phyloP scores from a whole-genome alignment of 306 rosid genomes.

The Pyrus pyrifolia region DNA sequence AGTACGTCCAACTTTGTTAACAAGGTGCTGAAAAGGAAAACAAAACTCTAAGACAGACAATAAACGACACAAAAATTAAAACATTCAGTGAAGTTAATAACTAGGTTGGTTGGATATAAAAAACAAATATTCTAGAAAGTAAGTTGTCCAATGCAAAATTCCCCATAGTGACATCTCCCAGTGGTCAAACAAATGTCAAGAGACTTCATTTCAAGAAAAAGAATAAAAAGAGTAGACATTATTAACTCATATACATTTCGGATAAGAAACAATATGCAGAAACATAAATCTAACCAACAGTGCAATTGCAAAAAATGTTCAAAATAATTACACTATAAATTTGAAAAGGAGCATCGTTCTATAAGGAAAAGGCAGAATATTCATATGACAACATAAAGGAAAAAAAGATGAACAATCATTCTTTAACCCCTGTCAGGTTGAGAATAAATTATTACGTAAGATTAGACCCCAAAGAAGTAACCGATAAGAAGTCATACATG shows the following conservation, averaged over 20 bases:
- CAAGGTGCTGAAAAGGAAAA: conserved; percentile 46
- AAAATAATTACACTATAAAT: background rate
- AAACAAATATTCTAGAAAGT: background rate
- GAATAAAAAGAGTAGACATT: too few relatives aligned
- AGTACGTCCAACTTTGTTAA: conserved; percentile 40
- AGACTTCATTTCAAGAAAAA: too few relatives aligned
- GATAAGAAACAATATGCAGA: too few relatives aligned
- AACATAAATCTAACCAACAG: too few relatives aligned
- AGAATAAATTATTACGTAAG: background rate
- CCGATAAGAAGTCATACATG: too few relatives aligned
- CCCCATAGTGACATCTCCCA: too few relatives aligned
- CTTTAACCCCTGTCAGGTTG: background rate
- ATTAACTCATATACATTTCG: too few relatives aligned
- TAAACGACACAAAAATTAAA: conserved; percentile 2
- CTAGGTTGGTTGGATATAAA: background rate
- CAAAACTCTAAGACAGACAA: conserved; percentile 14
- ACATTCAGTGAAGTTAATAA: background rate
- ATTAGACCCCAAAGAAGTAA: background rate
- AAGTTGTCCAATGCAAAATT: background rate
- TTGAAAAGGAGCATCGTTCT: background rate
- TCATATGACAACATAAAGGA: background rate
- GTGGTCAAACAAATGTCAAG: background rate
- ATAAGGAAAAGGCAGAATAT: background rate
- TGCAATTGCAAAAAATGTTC: too few relatives aligned
- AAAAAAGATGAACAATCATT: background rate